Percentiles rank a stretch among this genome's conserved stretches.
Conservation (phyloP, 164 flowering plant genomes). For the Stephania japonica region DNA sequence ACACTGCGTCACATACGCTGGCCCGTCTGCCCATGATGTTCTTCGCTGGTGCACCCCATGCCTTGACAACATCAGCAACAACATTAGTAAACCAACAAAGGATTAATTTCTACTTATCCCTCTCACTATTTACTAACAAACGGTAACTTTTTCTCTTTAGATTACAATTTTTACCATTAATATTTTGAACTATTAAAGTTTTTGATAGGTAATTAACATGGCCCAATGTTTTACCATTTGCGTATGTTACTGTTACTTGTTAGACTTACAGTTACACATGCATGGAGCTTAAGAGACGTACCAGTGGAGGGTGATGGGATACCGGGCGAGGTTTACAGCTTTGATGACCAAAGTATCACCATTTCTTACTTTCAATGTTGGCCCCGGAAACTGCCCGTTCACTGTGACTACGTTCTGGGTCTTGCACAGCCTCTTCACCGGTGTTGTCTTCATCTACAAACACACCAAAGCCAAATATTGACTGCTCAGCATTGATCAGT, state of each 20-base stretch:
- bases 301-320: conserved; percentile 80
- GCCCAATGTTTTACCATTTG: background rate
- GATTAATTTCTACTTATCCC: no score
- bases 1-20: conserved; percentile 74
- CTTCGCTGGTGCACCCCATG: conserved; percentile 70
- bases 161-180: no score
- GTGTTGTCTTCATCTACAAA: conserved; percentile 59
- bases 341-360: conserved; percentile 66
- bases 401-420: conserved; percentile 61
- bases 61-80: conserved; percentile 24
- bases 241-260: no score
- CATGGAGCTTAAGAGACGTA: conserved; percentile 15
- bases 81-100: no score
- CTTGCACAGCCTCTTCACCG: conserved; percentile 94
- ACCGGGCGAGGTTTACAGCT: conserved; percentile 53
- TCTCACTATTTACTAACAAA: no score
- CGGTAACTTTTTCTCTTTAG: no score
- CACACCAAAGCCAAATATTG: background rate
- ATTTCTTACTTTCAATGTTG: conserved; percentile 59
- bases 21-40: conserved; percentile 91
- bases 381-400: conserved; percentile 78
- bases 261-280: background rate
- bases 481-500: no score
- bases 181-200: background rate
- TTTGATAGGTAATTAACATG: background rate